Evolutionary conservation across 352 stramenopile species (phyloP), one percentile per base, ranked within the genome.

Genomic region (Pythium aphanidermatum): DNA sequence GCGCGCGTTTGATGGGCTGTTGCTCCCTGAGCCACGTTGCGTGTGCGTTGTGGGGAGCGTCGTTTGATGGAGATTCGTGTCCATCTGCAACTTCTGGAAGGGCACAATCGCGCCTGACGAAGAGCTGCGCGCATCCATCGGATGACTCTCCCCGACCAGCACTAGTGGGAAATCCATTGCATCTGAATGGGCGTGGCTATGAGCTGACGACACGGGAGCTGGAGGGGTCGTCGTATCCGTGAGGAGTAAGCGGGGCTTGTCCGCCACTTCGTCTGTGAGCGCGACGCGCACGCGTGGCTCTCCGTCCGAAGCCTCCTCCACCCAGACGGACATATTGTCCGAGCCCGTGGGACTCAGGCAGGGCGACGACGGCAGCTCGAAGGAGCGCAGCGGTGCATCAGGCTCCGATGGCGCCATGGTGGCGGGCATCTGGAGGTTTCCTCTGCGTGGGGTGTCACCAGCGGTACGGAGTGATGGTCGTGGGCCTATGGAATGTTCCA

Each of bases 41-140:
- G 11, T 59, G 8, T 20, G 28, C 5, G 19, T 28, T 5, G 55
- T 44, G 7, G 79, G 79, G 17, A 91, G 51, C 46, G 70, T 72
- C 30, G 79, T 91, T 37, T 79, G 60, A 51, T 91, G 70, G 33
- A 91, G 50, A 42, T 91, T 80, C 29, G 79, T 91, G 51, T 91
- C 74, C 29, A 91, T 62, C 28, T 74, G 74, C 1, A 91, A 63
- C 47, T 91, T 88, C 55, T 91, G 79, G 62, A 91, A 91, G 19
- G 79, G 75, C 35, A 91, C 79, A 25, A 91, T 63, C 16, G 78
- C 75, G 2, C 67, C 76, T 1, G 71, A 82, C 19, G 51, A 23
- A 9, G 51, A n/a, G 9, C 27, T 27, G 12, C 34, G 34, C 28
- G 32, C 20, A 17, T 36, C n/a, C 11, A 41, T 35, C 35, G 55